phyloP scores from a whole-genome alignment of 1,284 basidiomycete species.

The Ustilago shanxiensis region DNA sequence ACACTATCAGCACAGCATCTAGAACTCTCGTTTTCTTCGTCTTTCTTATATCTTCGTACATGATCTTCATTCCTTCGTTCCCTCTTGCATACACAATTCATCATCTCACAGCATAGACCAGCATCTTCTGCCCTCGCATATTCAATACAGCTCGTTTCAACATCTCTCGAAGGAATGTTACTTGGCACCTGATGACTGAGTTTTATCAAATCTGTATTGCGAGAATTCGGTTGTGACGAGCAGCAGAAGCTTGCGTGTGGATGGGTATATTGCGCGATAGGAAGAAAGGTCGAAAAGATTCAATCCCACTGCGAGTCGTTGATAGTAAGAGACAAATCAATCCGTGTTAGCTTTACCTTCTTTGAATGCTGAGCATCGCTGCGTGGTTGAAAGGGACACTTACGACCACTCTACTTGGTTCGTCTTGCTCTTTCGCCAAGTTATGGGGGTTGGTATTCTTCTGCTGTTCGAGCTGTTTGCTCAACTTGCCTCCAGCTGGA shows the following conservation, averaged over 20 bases:
- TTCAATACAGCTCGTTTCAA: not conserved
- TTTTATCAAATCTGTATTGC: not conserved
- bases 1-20: conserved; percentile 1
- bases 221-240: not conserved
- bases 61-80: too few species aligned
- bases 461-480: conserved; percentile 31
- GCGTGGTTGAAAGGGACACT: conserved; percentile 11
- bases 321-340: too few species aligned
- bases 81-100: conserved; percentile 10
- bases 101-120: conserved; percentile 7
- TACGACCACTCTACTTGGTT: conserved; percentile 40
- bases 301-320: conserved; percentile 8
- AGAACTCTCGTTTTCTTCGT: not conserved
- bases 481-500: conserved; percentile 30
- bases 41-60: too few species aligned
- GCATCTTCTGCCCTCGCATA: conserved; percentile 5
- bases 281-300: not conserved
- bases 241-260: not conserved
- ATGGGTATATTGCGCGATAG: not conserved
- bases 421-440: conserved; percentile 10
- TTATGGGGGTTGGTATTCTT: conserved; percentile 17
- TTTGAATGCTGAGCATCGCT: too few species aligned
- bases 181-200: not conserved
- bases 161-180: not conserved
- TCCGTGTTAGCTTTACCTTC: too few species aligned